Conservation (phyloP, 176 grass and related monocot genomes). For the Aegilops longissima region DNA sequence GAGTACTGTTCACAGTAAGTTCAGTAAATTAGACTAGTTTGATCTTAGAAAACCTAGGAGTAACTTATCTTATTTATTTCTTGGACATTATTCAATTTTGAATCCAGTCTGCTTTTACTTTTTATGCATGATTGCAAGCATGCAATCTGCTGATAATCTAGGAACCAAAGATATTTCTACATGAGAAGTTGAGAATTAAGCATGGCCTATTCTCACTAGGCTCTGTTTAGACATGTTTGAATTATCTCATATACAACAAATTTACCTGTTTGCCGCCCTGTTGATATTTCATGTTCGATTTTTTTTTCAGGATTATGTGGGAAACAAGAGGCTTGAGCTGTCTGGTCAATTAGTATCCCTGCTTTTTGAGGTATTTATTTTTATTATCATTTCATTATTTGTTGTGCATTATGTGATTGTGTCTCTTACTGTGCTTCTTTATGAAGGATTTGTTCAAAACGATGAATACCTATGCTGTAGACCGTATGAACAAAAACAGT, state of each 20-base stretch:
- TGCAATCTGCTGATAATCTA: neutral
- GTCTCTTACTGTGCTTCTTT: conserved; percentile 8
- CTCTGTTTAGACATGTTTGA: neutral
- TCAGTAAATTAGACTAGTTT: neutral
- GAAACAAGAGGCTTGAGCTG: conserved; percentile 93
- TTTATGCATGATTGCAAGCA: conserved; percentile 13
- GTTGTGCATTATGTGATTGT: neutral
- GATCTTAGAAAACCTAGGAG: neutral
- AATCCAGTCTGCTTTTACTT: neutral
- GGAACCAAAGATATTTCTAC: neutral
- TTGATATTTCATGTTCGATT: conserved; percentile 25
- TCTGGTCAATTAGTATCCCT: conserved; percentile 92
- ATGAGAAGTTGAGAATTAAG: neutral
- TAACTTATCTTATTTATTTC: conserved; percentile 12
- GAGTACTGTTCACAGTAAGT: neutral
- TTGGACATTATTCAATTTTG: conserved; percentile 10
- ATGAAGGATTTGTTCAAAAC: conserved; percentile 97
- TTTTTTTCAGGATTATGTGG: conserved; percentile 88
- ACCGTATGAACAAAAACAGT: conserved; percentile 45
- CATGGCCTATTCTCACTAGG: neutral
- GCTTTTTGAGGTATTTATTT: conserved; percentile 81
- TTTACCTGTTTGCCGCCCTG: neutral
- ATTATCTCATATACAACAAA: neutral
- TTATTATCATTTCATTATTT: conserved; percentile 10
- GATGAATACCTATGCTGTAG: conserved; percentile 58